Conservation (phyloP, 2,329 filamentous ascomycete genomes). For the Xylaria polymorpha region DNA sequence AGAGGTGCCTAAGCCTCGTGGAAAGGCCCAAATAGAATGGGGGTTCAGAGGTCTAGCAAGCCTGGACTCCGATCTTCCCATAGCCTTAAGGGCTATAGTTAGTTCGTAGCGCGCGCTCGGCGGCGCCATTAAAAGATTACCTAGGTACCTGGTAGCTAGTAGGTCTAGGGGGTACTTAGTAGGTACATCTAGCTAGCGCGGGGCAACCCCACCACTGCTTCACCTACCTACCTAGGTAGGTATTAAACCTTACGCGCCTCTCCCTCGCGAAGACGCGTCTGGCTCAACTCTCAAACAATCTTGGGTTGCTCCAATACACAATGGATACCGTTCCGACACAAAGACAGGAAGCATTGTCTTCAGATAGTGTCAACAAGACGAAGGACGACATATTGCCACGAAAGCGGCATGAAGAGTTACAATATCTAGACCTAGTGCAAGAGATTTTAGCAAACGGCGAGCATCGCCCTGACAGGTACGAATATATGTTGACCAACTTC, state of each 20-base stretch:
- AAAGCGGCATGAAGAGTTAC: slow-evolving; percentile 81
- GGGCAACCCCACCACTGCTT: slow-evolving; percentile 16
- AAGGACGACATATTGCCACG: slow-evolving; percentile 25
- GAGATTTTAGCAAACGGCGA: slow-evolving; percentile 87
- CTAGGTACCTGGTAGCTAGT: too few relatives aligned
- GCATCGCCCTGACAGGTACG: slow-evolving; percentile 84
- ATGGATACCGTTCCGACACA: slow-evolving; percentile 30
- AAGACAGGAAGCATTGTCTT: background rate
- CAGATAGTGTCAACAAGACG: background rate
- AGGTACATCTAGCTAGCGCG: too few relatives aligned
- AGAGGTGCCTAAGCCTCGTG: too few relatives aligned
- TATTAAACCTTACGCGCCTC: slow-evolving; percentile 38
- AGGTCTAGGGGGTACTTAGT: too few relatives aligned
- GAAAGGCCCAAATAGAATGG: too few relatives aligned
- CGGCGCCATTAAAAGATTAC: too few relatives aligned
- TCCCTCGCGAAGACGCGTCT: slow-evolving; percentile 27
- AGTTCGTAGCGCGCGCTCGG: too few relatives aligned
- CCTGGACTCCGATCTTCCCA: too few relatives aligned
- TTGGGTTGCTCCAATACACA: slow-evolving; percentile 6
- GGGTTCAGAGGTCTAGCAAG: too few relatives aligned
- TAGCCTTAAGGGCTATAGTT: too few relatives aligned
- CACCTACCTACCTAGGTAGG: background rate
- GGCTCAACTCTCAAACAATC: background rate
- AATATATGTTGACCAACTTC: slow-evolving; percentile 7
- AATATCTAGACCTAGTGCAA: slow-evolving; percentile 90